Evolutionary conservation across 495 filamentous ascomycete species (phyloP).

Genomic region (Clavariopsis aquatica): DNA sequence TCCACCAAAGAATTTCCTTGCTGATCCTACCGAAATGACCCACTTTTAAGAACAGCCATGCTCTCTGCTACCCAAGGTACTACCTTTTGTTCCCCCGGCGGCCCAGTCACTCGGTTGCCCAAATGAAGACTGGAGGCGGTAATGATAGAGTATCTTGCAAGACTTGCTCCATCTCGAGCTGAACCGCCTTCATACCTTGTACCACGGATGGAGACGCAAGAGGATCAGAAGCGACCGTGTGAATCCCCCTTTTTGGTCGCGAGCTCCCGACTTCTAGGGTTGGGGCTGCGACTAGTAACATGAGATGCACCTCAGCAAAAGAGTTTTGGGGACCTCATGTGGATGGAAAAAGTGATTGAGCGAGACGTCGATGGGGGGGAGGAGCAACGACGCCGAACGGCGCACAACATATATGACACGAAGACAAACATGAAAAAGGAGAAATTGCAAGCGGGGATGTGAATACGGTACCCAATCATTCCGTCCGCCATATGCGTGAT

Average conservation of each 20-base stretch:
- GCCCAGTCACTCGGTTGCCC: neutral
- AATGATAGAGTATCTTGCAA: neutral
- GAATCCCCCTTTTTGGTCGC: slow-evolving; percentile 11
- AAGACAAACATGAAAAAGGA: slow-evolving; percentile 12
- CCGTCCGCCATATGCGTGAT: slow-evolving; percentile 5
- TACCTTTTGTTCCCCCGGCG: neutral
- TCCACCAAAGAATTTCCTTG: neutral
- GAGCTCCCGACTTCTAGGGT: slow-evolving; percentile 25
- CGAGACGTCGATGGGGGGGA: slow-evolving; percentile 4
- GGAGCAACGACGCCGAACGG: slow-evolving; percentile 14
- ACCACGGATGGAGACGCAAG: neutral
- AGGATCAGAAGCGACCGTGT: slow-evolving; percentile 12
- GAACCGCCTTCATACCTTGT: slow-evolving; percentile 9
- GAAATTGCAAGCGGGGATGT: slow-evolving; percentile 15
- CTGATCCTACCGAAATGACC: neutral
- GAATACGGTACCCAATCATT: slow-evolving; percentile 2
- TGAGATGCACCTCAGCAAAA: slow-evolving; percentile 19
- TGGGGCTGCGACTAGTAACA: slow-evolving; percentile 26
- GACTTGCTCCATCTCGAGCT: neutral
- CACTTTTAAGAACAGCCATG: neutral
- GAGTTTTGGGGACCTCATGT: neutral
- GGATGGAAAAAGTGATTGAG: neutral
- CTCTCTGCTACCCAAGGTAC: neutral
- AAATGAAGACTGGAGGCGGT: neutral
- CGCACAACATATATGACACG: slow-evolving; percentile 31